Evolutionary conservation across 2,329 filamentous ascomycete species (phyloP), one percentile per base, ranked within the genome.

Genomic region (Neurospora crassa): DNA sequence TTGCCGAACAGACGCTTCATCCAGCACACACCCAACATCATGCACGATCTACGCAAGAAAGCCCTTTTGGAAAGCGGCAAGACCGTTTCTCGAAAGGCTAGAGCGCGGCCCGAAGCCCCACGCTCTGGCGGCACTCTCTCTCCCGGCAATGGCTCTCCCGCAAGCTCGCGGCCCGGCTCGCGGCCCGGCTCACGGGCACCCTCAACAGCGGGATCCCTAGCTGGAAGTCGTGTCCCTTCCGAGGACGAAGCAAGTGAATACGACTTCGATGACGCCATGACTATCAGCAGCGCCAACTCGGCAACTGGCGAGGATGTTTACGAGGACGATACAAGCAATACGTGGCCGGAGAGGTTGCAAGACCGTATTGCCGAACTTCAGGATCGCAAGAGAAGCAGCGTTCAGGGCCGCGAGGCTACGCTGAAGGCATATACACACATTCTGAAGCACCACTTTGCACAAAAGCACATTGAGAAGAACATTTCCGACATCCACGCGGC

Each of bases 301-400:
- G 88, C 86, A 72, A 90, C 89, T n/a, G 88, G 92, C 73, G 91
- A 93, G 74, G 89, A 90, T 40, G 83, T 89, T 67, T 84, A 90
- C 43, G 83, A 90, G 41, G 85, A 86, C 10, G 83, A 85, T 37
- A 79, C 84, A n/a, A 79, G 84, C 20, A 79, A 84, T 68, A 85
- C 85, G 37, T 92, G 91, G 87, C 86, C 89, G 67, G 82, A 87
- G 18, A 86, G 88, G 71, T 81, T 94, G 42, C 83, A 85, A 40
- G 86, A 90, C 73, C 87, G 90, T 71, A 89, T 96, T 73, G 85
- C 90, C 68, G 89, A 92, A 75, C 87, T 97, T 40, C 84, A 91
- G 70, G 85, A 87, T 73, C 90, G 92, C 76, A 97, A 96, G 84
- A 89, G 91, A 74, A 93, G 90, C 80, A 93, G 90, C 74, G 87